Conservation (phyloP, 768 basidiomycete genomes). For the Boletus reticuloceps region DNA sequence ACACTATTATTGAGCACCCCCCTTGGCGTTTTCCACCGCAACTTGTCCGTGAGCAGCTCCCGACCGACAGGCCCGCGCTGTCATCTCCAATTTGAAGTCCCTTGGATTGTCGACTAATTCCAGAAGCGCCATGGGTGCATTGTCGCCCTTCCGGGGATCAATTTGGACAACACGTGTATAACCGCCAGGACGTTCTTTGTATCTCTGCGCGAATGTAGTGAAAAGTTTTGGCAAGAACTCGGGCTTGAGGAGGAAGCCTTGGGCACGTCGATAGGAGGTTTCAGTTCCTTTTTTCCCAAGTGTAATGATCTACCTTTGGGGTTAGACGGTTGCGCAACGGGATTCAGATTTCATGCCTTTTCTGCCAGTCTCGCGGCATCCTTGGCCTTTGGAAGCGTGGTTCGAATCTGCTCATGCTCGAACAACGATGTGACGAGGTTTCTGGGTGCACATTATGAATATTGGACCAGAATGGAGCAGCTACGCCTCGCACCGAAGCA, state of each 20-base stretch:
- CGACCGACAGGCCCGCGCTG: slow-evolving; percentile 84
- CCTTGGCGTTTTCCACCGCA: slow-evolving; percentile 44
- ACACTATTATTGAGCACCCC: slow-evolving; percentile 53
- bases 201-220: slow-evolving; percentile 73
- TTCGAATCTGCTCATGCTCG: slow-evolving; percentile 94
- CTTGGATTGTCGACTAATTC: slow-evolving; percentile 94
- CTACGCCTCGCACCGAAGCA: slow-evolving; percentile 67
- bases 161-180: slow-evolving; percentile 94
- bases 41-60: slow-evolving; percentile 64
- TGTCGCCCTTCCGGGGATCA: slow-evolving; percentile 88
- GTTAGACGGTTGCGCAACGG: slow-evolving; percentile 1
- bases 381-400: slow-evolving; percentile 92
- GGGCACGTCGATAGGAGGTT: slow-evolving; percentile 66
- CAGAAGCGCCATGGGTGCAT: slow-evolving; percentile 88
- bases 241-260: slow-evolving; percentile 75
- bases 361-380: slow-evolving; percentile 90
- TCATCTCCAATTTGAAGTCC: slow-evolving; percentile 87
- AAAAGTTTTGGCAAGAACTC: slow-evolving; percentile 81
- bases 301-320: slow-evolving; percentile 69
- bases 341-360: slow-evolving; percentile 51
- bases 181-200: slow-evolving; percentile 80
- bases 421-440: slow-evolving; percentile 94
- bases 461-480: background rate
- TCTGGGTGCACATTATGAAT: slow-evolving; percentile 38
- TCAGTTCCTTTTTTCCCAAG: slow-evolving; percentile 83